phyloP scores from a whole-genome alignment of 495 filamentous ascomycete genomes.

The Penicillium maclennaniae region DNA sequence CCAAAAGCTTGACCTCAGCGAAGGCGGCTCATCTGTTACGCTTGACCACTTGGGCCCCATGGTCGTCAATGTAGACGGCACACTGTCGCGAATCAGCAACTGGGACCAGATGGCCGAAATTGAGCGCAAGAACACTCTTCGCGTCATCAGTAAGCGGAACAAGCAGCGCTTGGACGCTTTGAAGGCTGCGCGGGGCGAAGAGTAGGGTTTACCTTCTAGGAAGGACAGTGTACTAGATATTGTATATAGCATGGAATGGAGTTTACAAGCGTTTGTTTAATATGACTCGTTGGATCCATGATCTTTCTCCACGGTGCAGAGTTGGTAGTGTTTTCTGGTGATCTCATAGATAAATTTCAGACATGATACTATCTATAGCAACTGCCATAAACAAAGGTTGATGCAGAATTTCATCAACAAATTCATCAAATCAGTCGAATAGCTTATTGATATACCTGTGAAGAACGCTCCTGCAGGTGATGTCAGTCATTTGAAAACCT shows the following conservation, averaged over 20 bases:
- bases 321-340: not conserved
- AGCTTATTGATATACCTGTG: constrained; percentile 21
- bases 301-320: not conserved
- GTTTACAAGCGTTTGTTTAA: not conserved
- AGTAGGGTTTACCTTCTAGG: not conserved
- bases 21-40: constrained; percentile 39
- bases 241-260: not conserved
- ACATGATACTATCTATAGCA: not conserved
- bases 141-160: constrained; percentile 62
- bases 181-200: constrained; percentile 32
- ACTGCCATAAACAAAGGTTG: not conserved
- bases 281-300: not conserved
- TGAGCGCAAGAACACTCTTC: constrained; percentile 57
- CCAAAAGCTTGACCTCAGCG: constrained; percentile 43
- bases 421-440: constrained; percentile 11
- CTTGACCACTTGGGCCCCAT: constrained; percentile 62
- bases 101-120: constrained; percentile 64
- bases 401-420: not conserved
- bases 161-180: constrained; percentile 54
- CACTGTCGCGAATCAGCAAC: constrained; percentile 61
- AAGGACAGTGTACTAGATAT: not conserved
- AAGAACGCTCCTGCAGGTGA: constrained; percentile 17
- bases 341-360: not conserved
- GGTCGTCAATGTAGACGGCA: constrained; percentile 65
- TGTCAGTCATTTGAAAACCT: constrained; percentile 7